Base-by-base conservation (phyloP, 176 grass and related monocot species). In the Thalia dealbata region DNA sequence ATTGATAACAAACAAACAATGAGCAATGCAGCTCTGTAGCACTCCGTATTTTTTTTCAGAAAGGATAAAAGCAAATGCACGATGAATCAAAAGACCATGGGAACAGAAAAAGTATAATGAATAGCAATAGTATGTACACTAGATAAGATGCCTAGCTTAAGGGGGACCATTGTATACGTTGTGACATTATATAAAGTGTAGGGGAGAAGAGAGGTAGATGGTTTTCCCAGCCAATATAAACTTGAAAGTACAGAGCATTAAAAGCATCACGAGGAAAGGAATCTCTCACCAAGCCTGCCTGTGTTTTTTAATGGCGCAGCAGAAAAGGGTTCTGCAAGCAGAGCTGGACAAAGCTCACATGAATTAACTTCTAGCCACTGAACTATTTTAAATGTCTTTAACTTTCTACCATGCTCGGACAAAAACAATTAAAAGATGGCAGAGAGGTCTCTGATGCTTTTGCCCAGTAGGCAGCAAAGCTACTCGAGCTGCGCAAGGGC, bases 351-450 rank as follows among this genome's bases (percentile, higher is more conserved):
- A 61, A n/a, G 41, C 18, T 19, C 69, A 29, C 48, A 29, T 55
- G 50, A 5, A 51, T 10, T 30, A 19, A 29, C 48, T 54, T 72
- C 24, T 4, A n/a, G 8, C n/a, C 14, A 15, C 15, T 22, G 12
- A 22, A 10, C 19, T 10, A 14, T 45, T 10, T 14, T 45, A 21
- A 48, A 30, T 30, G 16, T 46, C 18, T 63, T 27, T 26, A 48
- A 27, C 41, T 75, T 64, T 75, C 24, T 75, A 48, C 27, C 73
- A 50, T 7, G 38, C 73, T 29, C 55, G 27, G 58, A 75, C 67
- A 27, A 77, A 38, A 77, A 25, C 50, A 19, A 77, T 41, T 56
- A 55, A 52, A 68, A 77, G 75, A 52, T 69, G 75, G 64, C 75
- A 77, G 75, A 67, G 75, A 3, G 23, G 32, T 38, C 32, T 8